phyloP scores from a whole-genome alignment of 164 flowering plant genomes.

The Platanus orientalis region DNA sequence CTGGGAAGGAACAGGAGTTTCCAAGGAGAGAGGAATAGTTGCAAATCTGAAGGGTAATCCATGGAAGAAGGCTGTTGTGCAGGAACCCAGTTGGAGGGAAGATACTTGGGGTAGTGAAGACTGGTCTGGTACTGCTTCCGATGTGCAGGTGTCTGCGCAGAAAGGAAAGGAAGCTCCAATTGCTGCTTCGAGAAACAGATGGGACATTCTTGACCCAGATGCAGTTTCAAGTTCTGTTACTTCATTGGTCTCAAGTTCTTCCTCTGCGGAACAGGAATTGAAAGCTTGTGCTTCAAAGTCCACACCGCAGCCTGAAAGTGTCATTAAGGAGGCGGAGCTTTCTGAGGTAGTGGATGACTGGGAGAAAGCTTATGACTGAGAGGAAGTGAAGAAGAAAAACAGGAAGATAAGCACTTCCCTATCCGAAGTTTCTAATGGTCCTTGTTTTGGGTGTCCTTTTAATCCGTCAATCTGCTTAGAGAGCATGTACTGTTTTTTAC shows the following conservation, averaged over 20 bases:
- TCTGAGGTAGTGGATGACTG: constrained; percentile 78
- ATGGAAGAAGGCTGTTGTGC: constrained; percentile 81
- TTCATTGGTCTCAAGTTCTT: constrained; percentile 6
- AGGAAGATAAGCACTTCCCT: no score
- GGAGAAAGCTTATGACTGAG: constrained; percentile 73
- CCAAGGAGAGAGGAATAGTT: constrained; percentile 29
- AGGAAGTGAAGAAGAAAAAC: not conserved
- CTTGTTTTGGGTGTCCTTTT: no score
- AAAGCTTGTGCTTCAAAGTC: constrained; percentile 17
- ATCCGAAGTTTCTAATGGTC: no score
- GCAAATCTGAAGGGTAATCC: constrained; percentile 40
- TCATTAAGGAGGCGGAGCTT: constrained; percentile 12
- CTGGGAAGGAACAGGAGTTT: constrained; percentile 48
- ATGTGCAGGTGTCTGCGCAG: constrained; percentile 34
- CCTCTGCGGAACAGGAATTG: constrained; percentile 17
- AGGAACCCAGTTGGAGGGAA: constrained; percentile 50
- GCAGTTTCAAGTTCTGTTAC: constrained; percentile 20
- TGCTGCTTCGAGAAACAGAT: constrained; percentile 47
- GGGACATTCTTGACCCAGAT: constrained; percentile 54
- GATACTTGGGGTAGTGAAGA: constrained; percentile 69
- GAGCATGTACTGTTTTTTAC: not conserved
- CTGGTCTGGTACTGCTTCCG: constrained; percentile 30
- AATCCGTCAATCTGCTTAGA: not conserved
- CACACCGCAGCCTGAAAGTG: constrained; percentile 10
- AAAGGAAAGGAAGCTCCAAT: constrained; percentile 51